phyloP scores from a whole-genome alignment of 495 filamentous ascomycete genomes.

The Aspergillus sparsus region DNA sequence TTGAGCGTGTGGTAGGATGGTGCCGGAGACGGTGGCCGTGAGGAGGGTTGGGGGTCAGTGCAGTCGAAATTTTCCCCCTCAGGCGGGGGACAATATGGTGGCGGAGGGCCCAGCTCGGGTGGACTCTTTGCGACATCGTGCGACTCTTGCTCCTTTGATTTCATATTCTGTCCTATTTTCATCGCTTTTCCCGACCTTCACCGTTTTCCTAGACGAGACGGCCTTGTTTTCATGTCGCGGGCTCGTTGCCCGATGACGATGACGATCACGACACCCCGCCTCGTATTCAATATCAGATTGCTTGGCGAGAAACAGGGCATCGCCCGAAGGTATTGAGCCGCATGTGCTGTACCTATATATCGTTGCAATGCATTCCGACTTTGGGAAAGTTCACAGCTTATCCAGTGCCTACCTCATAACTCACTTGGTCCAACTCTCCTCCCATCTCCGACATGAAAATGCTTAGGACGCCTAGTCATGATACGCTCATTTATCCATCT shows the following conservation, averaged over 20 bases:
- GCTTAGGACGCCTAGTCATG: no score
- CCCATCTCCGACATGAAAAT: no score
- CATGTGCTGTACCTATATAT: no score
- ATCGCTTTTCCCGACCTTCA: neutral
- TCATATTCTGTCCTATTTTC: neutral
- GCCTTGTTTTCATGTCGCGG: neutral
- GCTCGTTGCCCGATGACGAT: neutral
- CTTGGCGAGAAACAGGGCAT: no score
- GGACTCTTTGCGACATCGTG: neutral
- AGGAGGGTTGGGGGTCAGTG: neutral
- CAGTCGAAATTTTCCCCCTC: neutral
- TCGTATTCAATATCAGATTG: neutral
- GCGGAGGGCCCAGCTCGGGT: neutral
- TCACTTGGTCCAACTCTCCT: no score
- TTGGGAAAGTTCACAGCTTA: no score
- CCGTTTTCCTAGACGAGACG: neutral
- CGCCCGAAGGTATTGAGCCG: no score
- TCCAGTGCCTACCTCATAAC: no score
- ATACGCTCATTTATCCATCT: no score
- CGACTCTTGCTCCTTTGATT: neutral
- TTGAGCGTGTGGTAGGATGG: neutral
- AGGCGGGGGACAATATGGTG: neutral
- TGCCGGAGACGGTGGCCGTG: neutral
- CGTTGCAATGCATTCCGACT: no score
- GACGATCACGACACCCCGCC: neutral